phyloP scores from a whole-genome alignment of 2,329 filamentous ascomycete species.

The Sclerotinia subarctica region DNA sequence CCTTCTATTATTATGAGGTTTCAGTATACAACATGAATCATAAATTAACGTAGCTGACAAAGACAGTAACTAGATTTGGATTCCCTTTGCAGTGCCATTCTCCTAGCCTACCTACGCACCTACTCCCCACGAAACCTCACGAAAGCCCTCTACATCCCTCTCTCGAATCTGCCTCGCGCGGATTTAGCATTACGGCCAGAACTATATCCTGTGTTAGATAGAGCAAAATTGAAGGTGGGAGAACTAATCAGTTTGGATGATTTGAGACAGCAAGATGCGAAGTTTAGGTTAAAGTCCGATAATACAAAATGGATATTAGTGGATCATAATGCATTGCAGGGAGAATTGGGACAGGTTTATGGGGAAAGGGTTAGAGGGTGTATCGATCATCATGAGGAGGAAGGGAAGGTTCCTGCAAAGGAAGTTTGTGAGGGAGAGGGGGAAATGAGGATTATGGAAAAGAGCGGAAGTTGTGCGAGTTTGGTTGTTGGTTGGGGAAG shows the following conservation, averaged over 20 bases:
- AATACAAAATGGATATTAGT: conserved; percentile 70
- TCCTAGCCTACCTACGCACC: conserved; percentile 71
- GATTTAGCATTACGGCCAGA: conserved; percentile 73
- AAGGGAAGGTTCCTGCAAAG: conserved; percentile 50
- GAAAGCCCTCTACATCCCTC: conserved; percentile 60
- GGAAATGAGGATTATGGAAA: conserved; percentile 59
- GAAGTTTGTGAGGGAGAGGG: conserved; percentile 44
- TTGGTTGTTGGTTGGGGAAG: conserved; percentile 61
- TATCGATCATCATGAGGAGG: conserved; percentile 79
- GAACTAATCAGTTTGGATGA: conserved; percentile 67
- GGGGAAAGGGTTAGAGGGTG: conserved; percentile 56
- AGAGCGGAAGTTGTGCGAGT: conserved; percentile 70
- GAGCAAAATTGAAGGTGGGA: conserved; percentile 54
- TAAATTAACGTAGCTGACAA: neutral
- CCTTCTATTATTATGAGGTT: neutral
- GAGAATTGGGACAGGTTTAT: conserved; percentile 55
- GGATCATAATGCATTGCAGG: conserved; percentile 74
- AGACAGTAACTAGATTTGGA: conserved; percentile 62
- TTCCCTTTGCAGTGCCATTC: conserved; percentile 70
- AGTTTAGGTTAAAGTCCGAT: conserved; percentile 40
- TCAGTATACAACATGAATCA: too few species aligned
- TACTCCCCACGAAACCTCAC: conserved; percentile 45
- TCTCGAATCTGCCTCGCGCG: conserved; percentile 65
- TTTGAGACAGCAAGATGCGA: conserved; percentile 50
- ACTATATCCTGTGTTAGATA: conserved; percentile 60